Conservation (phyloP, 169 alveolate species). For the Cryptosporidium muris region DNA sequence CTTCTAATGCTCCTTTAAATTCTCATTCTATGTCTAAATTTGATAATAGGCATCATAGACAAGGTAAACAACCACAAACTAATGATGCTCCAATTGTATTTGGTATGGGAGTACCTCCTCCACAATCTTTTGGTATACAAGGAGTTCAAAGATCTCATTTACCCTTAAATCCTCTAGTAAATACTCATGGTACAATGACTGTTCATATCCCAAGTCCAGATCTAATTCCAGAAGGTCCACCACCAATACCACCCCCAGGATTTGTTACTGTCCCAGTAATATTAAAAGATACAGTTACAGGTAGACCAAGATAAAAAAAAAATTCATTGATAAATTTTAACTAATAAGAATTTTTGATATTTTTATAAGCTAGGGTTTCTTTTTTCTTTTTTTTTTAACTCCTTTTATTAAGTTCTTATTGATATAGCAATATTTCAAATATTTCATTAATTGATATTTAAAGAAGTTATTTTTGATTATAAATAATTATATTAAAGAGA, state of each 20-base stretch:
- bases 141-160: neutral
- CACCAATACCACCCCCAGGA: conserved; percentile 66
- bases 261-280: conserved; percentile 66
- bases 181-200: conserved; percentile 57
- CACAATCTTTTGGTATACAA: neutral
- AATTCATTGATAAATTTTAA: neutral
- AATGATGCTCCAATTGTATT: conserved; percentile 37
- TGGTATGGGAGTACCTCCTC: conserved; percentile 18
- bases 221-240: conserved; percentile 64
- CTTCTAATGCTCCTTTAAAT: conserved; percentile 1
- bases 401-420: no score
- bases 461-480: no score
- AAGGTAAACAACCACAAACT: conserved; percentile 8
- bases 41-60: neutral
- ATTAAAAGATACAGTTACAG: no score
- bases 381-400: no score
- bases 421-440: no score
- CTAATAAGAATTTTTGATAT: neutral
- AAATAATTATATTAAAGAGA: no score
- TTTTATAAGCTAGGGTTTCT: neutral
- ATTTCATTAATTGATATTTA: no score
- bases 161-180: conserved; percentile 9
- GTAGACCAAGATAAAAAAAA: no score
- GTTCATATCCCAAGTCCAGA: conserved; percentile 35
- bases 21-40: conserved; percentile 38